A percentile compares a stretch with the other conserved stretches of the same genome.
Conservation (phyloP, 148 eudicot genomes). For the Diospyros kaki region DNA sequence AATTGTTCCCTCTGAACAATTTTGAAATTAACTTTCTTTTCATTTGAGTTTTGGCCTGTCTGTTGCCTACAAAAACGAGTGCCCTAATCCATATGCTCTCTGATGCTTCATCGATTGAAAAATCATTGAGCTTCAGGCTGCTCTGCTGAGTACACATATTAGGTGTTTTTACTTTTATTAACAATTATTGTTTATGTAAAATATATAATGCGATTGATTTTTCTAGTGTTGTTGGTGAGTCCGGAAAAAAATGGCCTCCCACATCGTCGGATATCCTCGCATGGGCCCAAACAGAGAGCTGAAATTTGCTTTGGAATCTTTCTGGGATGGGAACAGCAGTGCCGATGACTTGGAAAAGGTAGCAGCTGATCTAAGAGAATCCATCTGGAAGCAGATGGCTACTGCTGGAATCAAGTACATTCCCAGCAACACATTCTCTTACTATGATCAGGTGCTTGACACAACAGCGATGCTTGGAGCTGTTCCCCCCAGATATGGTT, state of each 20-base stretch:
- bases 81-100: too few species aligned
- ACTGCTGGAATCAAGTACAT: slow-evolving; percentile 44
- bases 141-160: too few species aligned
- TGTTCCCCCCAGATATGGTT: slow-evolving; percentile 48
- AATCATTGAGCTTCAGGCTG: too few species aligned
- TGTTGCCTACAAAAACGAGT: too few species aligned
- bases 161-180: too few species aligned
- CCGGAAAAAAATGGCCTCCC: slow-evolving; percentile 44
- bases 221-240: not conserved
- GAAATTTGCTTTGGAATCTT: slow-evolving; percentile 49
- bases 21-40: too few species aligned
- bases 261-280: slow-evolving; percentile 54
- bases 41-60: too few species aligned
- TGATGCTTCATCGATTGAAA: too few species aligned
- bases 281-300: slow-evolving; percentile 63
- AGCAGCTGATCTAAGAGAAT: slow-evolving; percentile 41
- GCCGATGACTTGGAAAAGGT: slow-evolving; percentile 57
- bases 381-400: slow-evolving; percentile 59
- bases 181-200: not conserved
- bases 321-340: slow-evolving; percentile 52
- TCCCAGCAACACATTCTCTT: slow-evolving; percentile 52
- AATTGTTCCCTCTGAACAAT: too few species aligned
- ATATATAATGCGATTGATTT: not conserved
- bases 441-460: slow-evolving; percentile 51
- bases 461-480: slow-evolving; percentile 57